Conservation (phyloP, 805 yeast species). For the Wickerhamiella azymoides region DNA sequence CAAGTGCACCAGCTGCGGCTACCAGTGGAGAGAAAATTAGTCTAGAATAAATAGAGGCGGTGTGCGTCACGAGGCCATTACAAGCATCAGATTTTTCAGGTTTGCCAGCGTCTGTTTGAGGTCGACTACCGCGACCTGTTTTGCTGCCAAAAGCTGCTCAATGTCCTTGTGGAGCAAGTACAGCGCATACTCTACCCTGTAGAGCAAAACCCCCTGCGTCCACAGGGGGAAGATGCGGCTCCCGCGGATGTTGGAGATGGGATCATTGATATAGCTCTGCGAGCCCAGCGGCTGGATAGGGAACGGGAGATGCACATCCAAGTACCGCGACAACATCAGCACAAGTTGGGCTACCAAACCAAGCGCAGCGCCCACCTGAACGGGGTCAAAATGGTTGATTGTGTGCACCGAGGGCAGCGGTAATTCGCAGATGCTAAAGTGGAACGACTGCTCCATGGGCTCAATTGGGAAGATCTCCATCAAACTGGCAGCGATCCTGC, state of each 20-base stretch:
- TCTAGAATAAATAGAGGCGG: not conserved
- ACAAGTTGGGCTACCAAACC: constrained; percentile 36
- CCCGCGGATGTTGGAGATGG: constrained; percentile 31
- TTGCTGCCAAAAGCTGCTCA: constrained; percentile 30
- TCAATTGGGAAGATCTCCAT: constrained; percentile 24
- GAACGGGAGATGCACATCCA: constrained; percentile 35
- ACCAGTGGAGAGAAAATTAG: constrained; percentile 94
- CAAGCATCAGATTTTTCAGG: constrained; percentile 25
- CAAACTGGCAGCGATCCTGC: constrained; percentile 22
- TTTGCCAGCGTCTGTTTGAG: constrained; percentile 27
- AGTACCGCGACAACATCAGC: constrained; percentile 28
- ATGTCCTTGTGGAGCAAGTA: constrained; percentile 34
- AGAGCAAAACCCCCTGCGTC: constrained; percentile 31
- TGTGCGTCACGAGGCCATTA: constrained; percentile 13
- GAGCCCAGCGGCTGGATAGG: constrained; percentile 37
- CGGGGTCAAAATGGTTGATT: constrained; percentile 24
- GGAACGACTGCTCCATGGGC: constrained; percentile 17
- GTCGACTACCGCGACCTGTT: constrained; percentile 24
- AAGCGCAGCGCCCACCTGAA: constrained; percentile 34
- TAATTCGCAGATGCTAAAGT: constrained; percentile 26
- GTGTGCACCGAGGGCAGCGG: constrained; percentile 22
- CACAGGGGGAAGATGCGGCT: constrained; percentile 35
- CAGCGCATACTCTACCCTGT: constrained; percentile 39
- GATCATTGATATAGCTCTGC: constrained; percentile 35
- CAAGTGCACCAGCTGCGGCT: constrained; percentile 83